A percentile compares a stretch with the other conserved stretches of the same genome.
Evolutionary conservation across 2,329 filamentous ascomycete species (phyloP).

Genomic region (Phyllosticta citribraziliensis): DNA sequence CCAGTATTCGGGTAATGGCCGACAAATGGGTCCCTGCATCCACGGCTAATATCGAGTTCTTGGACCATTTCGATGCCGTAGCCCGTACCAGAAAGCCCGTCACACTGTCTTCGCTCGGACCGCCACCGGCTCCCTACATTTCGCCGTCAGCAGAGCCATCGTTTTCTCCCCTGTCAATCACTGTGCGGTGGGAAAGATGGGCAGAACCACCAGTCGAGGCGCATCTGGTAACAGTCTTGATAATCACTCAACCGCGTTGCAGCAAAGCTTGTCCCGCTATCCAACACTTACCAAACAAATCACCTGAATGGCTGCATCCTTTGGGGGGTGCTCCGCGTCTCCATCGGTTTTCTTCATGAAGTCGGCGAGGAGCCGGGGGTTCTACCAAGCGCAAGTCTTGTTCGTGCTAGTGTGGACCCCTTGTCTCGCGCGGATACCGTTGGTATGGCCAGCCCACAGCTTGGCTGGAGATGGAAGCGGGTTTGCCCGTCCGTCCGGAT

Average conservation of each 20-base stretch:
- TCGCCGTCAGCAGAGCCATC: constrained; percentile 3
- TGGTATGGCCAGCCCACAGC: not conserved
- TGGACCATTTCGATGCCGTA: constrained; percentile 65
- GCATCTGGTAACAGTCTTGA: not conserved
- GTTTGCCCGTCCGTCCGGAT: not conserved
- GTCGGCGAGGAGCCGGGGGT: constrained; percentile 12
- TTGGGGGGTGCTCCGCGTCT: constrained; percentile 22
- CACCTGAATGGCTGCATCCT: constrained; percentile 36
- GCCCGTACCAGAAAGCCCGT: constrained; percentile 86
- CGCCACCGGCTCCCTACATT: constrained; percentile 72
- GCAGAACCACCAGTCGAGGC: not conserved
- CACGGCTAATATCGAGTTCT: constrained; percentile 77
- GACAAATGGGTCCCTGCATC: constrained; percentile 87
- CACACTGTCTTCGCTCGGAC: constrained; percentile 79
- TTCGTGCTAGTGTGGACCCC: not conserved
- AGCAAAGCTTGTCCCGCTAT: not conserved
- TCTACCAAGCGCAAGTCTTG: not conserved
- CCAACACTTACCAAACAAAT: constrained; percentile 35
- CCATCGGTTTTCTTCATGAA: constrained; percentile 34
- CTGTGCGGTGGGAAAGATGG: not conserved
- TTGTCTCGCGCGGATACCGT: not conserved
- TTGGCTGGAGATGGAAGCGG: not conserved
- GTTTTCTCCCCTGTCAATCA: not conserved
- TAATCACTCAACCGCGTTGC: not conserved
- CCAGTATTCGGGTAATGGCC: constrained; percentile 70